phyloP scores from a whole-genome alignment of 1,284 basidiomycete genomes.

The Termitomyces sp. region DNA sequence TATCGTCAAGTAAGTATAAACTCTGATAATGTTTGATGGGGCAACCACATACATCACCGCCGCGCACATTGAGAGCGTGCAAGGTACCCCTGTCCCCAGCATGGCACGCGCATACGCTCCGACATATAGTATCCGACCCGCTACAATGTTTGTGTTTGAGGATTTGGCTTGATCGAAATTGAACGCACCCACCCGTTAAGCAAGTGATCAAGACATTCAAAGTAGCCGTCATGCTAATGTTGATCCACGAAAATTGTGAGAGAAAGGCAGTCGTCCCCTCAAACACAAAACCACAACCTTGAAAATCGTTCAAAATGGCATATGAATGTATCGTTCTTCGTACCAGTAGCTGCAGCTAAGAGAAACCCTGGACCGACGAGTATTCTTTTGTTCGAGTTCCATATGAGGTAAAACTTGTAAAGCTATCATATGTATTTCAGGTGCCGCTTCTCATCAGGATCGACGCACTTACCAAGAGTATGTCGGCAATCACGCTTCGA shows the following conservation, averaged over 20 bases:
- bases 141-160: conserved; percentile 15
- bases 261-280: conserved; percentile 18
- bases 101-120: conserved; percentile 19
- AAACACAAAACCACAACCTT: conserved; percentile 24
- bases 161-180: background rate
- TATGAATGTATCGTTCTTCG: background rate
- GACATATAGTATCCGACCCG: conserved; percentile 27
- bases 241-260: conserved; percentile 22
- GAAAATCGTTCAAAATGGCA: background rate
- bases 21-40: conserved; percentile 15
- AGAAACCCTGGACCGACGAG: conserved; percentile 22
- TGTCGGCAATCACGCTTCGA: conserved; percentile 9
- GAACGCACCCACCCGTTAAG: conserved; percentile 21
- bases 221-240: conserved; percentile 21
- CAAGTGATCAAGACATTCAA: conserved; percentile 24
- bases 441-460: background rate
- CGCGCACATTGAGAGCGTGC: background rate
- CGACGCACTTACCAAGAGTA: conserved; percentile 7
- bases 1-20: conserved; percentile 10
- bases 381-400: conserved; percentile 22
- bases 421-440: conserved; percentile 6
- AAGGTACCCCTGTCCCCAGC: conserved; percentile 16
- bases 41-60: conserved; percentile 12
- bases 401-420: conserved; percentile 29
- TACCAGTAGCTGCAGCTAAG: conserved; percentile 24